These are phyloP conservation scores for Trametes gibbosa DNA, from an alignment of 768 basidiomycete species.

Conservation along the genomic window DNA sequence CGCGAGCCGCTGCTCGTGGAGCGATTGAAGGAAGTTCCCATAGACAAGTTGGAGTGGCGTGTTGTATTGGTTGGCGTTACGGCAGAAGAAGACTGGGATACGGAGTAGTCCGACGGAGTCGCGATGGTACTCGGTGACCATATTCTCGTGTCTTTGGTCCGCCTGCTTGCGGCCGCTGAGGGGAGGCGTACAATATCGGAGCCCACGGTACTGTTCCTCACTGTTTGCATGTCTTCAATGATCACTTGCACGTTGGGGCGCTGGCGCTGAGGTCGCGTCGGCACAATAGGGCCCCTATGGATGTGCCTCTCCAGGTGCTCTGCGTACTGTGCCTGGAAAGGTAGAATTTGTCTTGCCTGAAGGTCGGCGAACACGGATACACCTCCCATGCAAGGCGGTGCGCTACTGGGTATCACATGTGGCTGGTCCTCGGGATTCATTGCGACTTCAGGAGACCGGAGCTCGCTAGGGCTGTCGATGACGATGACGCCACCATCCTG, in stretches of 20 bases:
- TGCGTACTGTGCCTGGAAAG: constrained; percentile 22
- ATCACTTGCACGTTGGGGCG: constrained; percentile 16
- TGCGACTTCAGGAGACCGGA: not conserved
- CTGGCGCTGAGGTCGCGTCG: constrained; percentile 1
- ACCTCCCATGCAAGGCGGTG: constrained; percentile 17
- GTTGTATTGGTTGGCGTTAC: constrained; percentile 2
- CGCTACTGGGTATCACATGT: constrained; percentile 14
- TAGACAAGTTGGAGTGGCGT: constrained; percentile 10
- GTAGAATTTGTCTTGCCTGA: constrained; percentile 22
- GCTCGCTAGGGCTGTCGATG: not conserved
- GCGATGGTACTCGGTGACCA: constrained; percentile 15
- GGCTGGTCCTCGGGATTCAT: not conserved
- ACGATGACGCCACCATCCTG: not conserved
- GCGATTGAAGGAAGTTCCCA: constrained; percentile 1
- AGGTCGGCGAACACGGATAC: constrained; percentile 4
- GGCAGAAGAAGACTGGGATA: not conserved
- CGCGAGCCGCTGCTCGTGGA: constrained; percentile 5
- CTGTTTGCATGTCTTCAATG: constrained; percentile 3
- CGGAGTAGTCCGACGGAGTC: constrained; percentile 11
- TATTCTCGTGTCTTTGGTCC: not conserved
- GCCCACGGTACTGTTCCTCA: constrained; percentile 20
- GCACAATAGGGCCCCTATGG: constrained; percentile 8
- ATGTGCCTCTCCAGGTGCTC: constrained; percentile 21
- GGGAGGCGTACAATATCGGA: constrained; percentile 32
- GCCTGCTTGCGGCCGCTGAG: not conserved